Evolutionary conservation across 352 stramenopile genomes (phyloP), one percentile per base, ranked within the genome.

Genomic region (Pythium rishiriense): DNA sequence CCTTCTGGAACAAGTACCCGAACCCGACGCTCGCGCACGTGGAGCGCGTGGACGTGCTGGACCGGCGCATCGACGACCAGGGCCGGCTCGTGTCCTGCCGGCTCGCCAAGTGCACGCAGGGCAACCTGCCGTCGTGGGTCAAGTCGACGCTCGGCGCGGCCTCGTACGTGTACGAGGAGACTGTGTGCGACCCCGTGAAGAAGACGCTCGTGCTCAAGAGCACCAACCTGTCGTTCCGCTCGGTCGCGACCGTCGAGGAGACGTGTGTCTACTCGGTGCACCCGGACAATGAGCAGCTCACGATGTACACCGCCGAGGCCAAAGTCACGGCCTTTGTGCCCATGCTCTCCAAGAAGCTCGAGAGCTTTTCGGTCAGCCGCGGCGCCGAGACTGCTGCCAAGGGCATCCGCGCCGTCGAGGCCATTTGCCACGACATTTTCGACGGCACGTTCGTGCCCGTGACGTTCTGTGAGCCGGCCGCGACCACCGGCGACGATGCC

Each of bases 1-100:
- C 86, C 41, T 93, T 93, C 73, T 95, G 84, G 84, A 93, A 95
- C 80, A 95, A 95, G 67, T 95, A 95, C 70, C 86, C 86, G 58
- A 92, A 95, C 66, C 72, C 83, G 62, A 75, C 69, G 56, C 82
- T 95, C 14, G 66, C 81, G 25, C 86, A 93, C 57, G 81, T 95
- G 24, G 86, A 95, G 72, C 84, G 86, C 57, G 77, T 93, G 56
- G 86, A 95, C 66, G 83, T 95, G 28, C 62, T 95, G 59, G 85
- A 91, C 62, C 84, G 86, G 29, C 67, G 64, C 39, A 73, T 95
- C 46, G 86, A 95, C 65, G 66, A 49, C 12, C 69, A 91, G 10
- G 86, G 86, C 19, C 70, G 84, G 4, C 73, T 95, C 57, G 69
- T 85, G 49, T 90, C 85, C 26, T 79, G 64, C 17, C 84, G 86